Base-by-base conservation (phyloP, 192 early-diverging fungal genomes). In the Radiomyces spectabilis region DNA sequence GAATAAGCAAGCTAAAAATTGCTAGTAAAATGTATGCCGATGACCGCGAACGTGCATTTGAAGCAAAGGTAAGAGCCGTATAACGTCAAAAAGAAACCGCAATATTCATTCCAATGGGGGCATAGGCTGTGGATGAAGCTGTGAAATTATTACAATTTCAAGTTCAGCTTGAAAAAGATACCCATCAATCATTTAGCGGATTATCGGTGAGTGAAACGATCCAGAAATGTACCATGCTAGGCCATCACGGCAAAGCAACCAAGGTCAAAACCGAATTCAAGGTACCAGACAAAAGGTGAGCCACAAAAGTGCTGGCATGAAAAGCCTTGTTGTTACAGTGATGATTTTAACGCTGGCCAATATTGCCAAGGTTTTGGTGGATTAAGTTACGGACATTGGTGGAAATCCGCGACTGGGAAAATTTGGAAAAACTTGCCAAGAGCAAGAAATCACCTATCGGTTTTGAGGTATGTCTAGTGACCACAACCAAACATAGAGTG, bases 181-280 rank as follows among this genome's bases (percentile, higher is more conserved):
- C 69, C 15, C 74, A 76, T 2, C 76, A 85, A 27, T 32, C 57
- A 5, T 89, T 91, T 40, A 51, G 76, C 12, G 90, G 91, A 9
- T 60, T 92, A 41, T 83, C 86, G 5, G 61, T 97, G 2, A 91
- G 77, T 69, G 86, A 94, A 42, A 98, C 95, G 0, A 78, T 98
- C 4, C 83, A 85, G 41, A 87, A 86, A 51, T 85, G 85, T 37
- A 76, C 98, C 2, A 59, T 71, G 0, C 57, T 85, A 26, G 92
- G 88, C 6, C 80, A 93, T 46, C 74, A 73, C 15, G 68, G 64
- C 7, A 75, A 82, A 35, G 97, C 94, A 1, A 53, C 67, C 27
- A 95, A 94, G 61, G 49, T 98, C 1, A 81, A 82, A 25, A 75
- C 63, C 1, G 95, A 98, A 15, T 89, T 95, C 60, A 86, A 87